Percentiles rank a stretch among this genome's conserved stretches.
These are phyloP conservation scores for Penicillium psychrosexuale DNA, from an alignment of 2,329 filamentous ascomycete genomes.

Conservation along the genomic window DNA sequence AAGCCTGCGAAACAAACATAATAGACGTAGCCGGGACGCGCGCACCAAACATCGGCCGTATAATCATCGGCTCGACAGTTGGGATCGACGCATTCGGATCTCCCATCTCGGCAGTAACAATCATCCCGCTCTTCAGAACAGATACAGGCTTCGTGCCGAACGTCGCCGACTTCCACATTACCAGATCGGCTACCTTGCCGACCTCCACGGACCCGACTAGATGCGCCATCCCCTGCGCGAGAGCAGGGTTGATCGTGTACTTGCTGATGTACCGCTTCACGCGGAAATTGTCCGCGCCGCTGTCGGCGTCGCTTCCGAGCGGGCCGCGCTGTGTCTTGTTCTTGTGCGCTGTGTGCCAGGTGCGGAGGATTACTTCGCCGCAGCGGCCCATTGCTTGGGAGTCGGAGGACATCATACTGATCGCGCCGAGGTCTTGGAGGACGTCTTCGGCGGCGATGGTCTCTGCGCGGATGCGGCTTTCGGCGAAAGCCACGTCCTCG, in stretches of 20 bases:
- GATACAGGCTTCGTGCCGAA: conserved; percentile 83
- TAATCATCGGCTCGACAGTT: conserved; percentile 78
- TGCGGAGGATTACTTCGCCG: conserved; percentile 86
- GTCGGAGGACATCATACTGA: conserved; percentile 96
- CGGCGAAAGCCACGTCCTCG: conserved; percentile 92
- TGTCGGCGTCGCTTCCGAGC: conserved; percentile 73
- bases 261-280: conserved; percentile 93
- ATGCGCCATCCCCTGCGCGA: conserved; percentile 87
- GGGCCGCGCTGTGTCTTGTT: conserved; percentile 82
- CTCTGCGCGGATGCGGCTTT: conserved; percentile 89
- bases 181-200: conserved; percentile 85
- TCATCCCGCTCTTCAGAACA: conserved; percentile 84
- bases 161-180: conserved; percentile 78
- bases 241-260: conserved; percentile 91
- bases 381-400: conserved; percentile 96
- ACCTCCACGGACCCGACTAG: conserved; percentile 82
- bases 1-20: conserved; percentile 76
- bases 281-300: conserved; percentile 81
- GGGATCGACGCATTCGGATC: conserved; percentile 83
- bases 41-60: conserved; percentile 78
- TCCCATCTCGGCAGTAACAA: conserved; percentile 79
- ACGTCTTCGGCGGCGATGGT: conserved; percentile 97
- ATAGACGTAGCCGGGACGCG: conserved; percentile 70
- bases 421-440: conserved; percentile 88
- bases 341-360: conserved; percentile 97